phyloP scores from a whole-genome alignment of 2,329 filamentous ascomycete genomes.

The Lachnellula occidentalis region DNA sequence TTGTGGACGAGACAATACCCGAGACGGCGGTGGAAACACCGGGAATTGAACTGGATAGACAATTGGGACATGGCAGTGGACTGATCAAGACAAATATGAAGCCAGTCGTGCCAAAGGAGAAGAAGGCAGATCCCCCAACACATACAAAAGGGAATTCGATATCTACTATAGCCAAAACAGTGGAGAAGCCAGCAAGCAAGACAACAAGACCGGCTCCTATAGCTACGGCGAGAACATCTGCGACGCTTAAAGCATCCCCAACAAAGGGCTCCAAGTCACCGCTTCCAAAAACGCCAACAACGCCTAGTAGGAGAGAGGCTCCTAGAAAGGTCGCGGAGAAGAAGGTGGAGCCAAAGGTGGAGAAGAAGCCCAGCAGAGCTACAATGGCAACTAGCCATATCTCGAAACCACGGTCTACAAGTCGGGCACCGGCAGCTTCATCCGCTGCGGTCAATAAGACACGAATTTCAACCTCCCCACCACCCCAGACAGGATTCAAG shows the following conservation, averaged over 20 bases:
- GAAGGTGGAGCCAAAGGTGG: constrained; percentile 11
- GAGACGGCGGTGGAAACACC: constrained; percentile 26
- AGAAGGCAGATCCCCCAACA: constrained; percentile 4
- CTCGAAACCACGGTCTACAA: constrained; percentile 15
- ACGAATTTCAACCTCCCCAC: constrained; percentile 25
- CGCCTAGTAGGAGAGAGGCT: constrained; percentile 23
- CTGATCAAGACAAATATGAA: constrained; percentile 16
- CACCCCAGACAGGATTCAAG: constrained; percentile 34
- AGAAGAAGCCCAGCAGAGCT: constrained; percentile 13
- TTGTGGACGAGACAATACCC: constrained; percentile 25
- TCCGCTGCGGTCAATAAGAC: constrained; percentile 20
- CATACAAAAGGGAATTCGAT: constrained; percentile 10
- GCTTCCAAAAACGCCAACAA: constrained; percentile 36
- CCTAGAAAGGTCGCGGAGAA: constrained; percentile 13
- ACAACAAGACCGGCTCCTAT: constrained; percentile 21
- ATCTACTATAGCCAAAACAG: constrained; percentile 3
- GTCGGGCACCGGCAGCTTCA: constrained; percentile 19
- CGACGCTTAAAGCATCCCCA: constrained; percentile 25
- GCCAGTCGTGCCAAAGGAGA: constrained; percentile 1
- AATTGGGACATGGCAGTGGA: constrained; percentile 12
- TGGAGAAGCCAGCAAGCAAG: constrained; percentile 15
- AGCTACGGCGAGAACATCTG: constrained; percentile 20
- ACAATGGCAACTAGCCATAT: constrained; percentile 13
- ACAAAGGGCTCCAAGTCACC: constrained; percentile 27
- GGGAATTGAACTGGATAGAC: constrained; percentile 15